Evolutionary conservation across 352 stramenopile genomes (phyloP), one percentile per base, ranked within the genome.

Genomic region (Globisporangium lucens): DNA sequence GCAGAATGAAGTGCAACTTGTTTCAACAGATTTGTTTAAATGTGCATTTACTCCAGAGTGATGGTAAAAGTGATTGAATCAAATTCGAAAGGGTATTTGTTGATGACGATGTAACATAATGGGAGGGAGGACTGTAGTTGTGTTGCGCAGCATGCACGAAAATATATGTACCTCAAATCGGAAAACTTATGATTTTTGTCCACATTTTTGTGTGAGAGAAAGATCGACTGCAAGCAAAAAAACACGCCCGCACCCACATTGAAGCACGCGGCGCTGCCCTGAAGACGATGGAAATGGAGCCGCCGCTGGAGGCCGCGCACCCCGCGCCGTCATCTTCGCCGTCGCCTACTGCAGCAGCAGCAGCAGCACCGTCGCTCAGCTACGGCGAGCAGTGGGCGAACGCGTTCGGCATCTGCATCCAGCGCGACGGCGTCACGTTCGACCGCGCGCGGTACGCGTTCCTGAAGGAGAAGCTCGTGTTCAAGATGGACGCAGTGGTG

Each of bases 391-490:
- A 68, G 38, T 83, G 76, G 76, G 69, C 72, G 13, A 38, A 27
- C 6, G 71, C 69, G 7, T 69, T 81, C 24, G 76, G 76, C 7
- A 47, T 83, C 41, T 65, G 64, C 46, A 69, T 65, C 67, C 27
- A 61, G 55, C 30, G 74, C 73, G 41, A 61, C 46, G 20, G 58
- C 33, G 29, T 61, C 22, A 41, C 51, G 6, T 67, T 70, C 69
- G 71, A 22, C 61, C 76, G 84, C 20, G 41, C 68, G 61, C 82
- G 84, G 15, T 92, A 89, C 63, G 76, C 73, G 43, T 66, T 72
- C 36, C 65, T 92, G 56, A 89, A 90, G 69, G 70, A 85, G 61
- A 72, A 79, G 53, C 61, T 92, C 52, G 80, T 90, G 61, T 89
- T 92, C 66, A 73, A 81, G 51, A 83, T 92, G 65, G 80, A 92